Conservation (phyloP, 805 yeast genomes). For the Myxozyma mucilagina region DNA sequence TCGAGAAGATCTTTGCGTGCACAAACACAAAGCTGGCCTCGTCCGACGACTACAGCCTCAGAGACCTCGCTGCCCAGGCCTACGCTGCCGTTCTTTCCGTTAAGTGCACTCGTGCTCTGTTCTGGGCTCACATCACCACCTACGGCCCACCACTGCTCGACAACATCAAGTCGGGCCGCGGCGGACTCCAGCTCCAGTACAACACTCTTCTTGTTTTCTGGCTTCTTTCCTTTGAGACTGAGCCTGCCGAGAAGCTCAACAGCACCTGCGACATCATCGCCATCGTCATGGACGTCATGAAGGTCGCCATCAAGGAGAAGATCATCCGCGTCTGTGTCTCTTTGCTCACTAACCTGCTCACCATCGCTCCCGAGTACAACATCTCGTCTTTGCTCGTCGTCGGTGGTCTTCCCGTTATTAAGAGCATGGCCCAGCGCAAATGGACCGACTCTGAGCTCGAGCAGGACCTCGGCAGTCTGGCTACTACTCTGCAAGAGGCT, state of each 20-base stretch:
- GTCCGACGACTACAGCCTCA: slow-evolving; percentile 51
- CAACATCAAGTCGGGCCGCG: slow-evolving; percentile 47
- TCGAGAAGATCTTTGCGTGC: slow-evolving; percentile 44
- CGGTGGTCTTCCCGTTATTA: slow-evolving; percentile 68
- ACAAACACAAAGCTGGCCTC: slow-evolving; percentile 37
- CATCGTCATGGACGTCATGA: slow-evolving; percentile 55
- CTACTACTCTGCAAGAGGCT: slow-evolving; percentile 64
- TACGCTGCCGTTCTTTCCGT: slow-evolving; percentile 59
- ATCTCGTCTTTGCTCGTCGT: slow-evolving; percentile 71
- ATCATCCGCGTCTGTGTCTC: slow-evolving; percentile 78
- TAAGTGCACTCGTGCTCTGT: slow-evolving; percentile 54
- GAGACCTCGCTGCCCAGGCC: slow-evolving; percentile 65
- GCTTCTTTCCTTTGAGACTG: slow-evolving; percentile 76
- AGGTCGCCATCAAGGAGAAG: slow-evolving; percentile 87
- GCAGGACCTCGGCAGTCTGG: slow-evolving; percentile 62
- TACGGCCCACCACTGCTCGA: slow-evolving; percentile 53
- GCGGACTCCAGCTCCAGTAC: slow-evolving; percentile 80
- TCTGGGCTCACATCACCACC: slow-evolving; percentile 48
- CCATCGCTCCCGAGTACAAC: slow-evolving; percentile 43
- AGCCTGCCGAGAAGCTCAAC: slow-evolving; percentile 51
- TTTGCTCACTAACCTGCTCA: slow-evolving; percentile 45
- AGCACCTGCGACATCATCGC: slow-evolving; percentile 53
- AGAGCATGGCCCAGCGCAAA: slow-evolving; percentile 76
- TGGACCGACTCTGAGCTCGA: slow-evolving; percentile 93
- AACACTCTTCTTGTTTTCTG: slow-evolving; percentile 75